Base-by-base conservation (phyloP, 2,329 filamentous ascomycete species). In the Chalaropsis thielavioides region DNA sequence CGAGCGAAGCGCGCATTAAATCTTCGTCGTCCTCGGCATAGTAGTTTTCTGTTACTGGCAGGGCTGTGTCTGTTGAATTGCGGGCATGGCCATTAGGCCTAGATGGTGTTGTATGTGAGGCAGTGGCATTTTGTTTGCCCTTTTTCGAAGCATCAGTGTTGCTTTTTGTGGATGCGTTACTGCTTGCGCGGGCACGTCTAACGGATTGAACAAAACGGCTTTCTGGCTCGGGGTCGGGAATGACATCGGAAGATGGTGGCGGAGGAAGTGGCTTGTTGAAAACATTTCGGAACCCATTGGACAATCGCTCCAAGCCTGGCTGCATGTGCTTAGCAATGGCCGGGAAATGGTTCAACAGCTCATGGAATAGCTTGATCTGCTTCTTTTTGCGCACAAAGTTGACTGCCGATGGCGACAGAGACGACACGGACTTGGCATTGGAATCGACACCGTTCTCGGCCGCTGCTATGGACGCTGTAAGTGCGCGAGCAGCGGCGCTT, bases 301-400 rank as follows among this genome's bases (percentile, higher is more conserved):
- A 96, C 31, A 97, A 77, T 71, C 86, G 87, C 71, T 99, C 92
- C 41, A 99, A 76, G 0, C 94, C 94, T 1, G 87, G 83, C 70
- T 96, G 91, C 91, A 99, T 96, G 74, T 99, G 94, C 67, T 90
- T 83, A 27, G 92, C 91, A 70, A 99, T 97, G 83, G 95, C 89
- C 1, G 94, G 94, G 69, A 97, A 99, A 70, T 91, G 85, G 69
- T 89, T 89, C 51, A 99, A 80, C 15, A 99, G 80, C 69, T 97
- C 94, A 67, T 88, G 86, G 72, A 99, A 99, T 41, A 83, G 90
- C 75, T 86, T 90, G 73, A 99, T 88, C 67, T 95, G 90, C 75
- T 95, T 96, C 76, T 96, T 96, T 68, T 82, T 81, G 5, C 84
- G 83, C 49, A 80, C 73, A 38, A 79, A 75, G 2, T 61, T 75